Conservation (phyloP, 768 basidiomycete genomes). For the Candolleomyces aberdarensis region DNA sequence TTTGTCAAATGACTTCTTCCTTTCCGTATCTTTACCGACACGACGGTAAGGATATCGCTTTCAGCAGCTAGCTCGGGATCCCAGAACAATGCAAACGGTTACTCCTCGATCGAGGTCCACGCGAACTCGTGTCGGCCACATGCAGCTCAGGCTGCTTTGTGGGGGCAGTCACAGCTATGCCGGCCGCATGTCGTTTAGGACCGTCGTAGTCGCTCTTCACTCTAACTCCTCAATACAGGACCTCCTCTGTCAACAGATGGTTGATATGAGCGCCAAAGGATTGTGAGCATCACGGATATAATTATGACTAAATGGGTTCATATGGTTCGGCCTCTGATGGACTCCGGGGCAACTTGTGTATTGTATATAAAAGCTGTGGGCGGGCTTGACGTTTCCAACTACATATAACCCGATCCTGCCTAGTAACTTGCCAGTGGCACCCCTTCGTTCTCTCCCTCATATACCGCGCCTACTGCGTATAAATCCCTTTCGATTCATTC, state of each 20-base stretch:
- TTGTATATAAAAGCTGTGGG: constrained; percentile 1
- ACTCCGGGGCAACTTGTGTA: neutral
- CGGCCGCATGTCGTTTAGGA: neutral
- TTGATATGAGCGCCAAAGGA: constrained; percentile 7
- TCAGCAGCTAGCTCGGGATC: neutral
- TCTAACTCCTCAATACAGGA: too few species aligned
- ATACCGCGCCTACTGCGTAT: too few species aligned
- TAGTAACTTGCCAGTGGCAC: neutral
- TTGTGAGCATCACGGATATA: constrained; percentile 4
- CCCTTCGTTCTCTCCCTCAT: neutral
- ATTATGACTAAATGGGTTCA: constrained; percentile 4
- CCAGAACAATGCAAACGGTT: too few species aligned
- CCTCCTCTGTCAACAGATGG: neutral
- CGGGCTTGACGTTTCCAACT: constrained; percentile 4
- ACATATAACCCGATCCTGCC: constrained; percentile 6
- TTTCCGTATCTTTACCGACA: neutral
- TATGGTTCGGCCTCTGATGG: constrained; percentile 3
- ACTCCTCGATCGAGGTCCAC: too few species aligned
- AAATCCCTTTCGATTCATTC: neutral
- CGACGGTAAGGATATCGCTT: neutral
- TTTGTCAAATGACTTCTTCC: neutral
- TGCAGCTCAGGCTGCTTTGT: neutral
- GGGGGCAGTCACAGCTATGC: neutral
- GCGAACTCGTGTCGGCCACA: neutral
- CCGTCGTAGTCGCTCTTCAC: neutral